These are phyloP conservation scores for Phylloporus gajari DNA, from an alignment of 1,284 basidiomycete genomes.

Conservation along the genomic window DNA sequence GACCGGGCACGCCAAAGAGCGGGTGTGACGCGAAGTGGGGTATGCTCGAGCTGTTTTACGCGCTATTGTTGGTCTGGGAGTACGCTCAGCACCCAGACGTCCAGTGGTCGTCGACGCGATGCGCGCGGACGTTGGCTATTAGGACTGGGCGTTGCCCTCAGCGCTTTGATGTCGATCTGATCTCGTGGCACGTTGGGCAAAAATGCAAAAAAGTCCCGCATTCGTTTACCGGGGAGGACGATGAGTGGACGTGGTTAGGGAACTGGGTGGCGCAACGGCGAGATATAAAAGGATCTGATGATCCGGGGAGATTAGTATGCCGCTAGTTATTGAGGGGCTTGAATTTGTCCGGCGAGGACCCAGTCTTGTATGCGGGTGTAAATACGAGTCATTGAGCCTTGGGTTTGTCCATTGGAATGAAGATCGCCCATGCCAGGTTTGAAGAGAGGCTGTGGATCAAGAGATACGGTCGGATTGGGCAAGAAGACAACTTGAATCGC, in stretches of 20 bases:
- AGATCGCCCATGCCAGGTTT: neutral
- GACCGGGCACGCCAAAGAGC: constrained; percentile 49
- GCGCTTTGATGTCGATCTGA: constrained; percentile 29
- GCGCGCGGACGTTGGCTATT: constrained; percentile 9
- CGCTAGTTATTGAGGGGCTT: too few relatives aligned
- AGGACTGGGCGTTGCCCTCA: constrained; percentile 20
- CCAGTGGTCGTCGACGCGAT: neutral
- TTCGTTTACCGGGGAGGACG: constrained; percentile 21
- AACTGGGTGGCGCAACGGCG: constrained; percentile 27
- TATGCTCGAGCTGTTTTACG: constrained; percentile 51
- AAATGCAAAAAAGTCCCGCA: constrained; percentile 9
- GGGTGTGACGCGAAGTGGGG: constrained; percentile 45
- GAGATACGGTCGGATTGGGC: too few relatives aligned
- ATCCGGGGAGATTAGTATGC: too few relatives aligned
- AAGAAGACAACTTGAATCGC: constrained; percentile 25
- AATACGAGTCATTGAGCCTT: too few relatives aligned
- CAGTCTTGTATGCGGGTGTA: too few relatives aligned
- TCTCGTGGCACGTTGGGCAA: constrained; percentile 3
- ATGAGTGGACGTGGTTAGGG: neutral
- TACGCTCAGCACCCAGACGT: neutral
- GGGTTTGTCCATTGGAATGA: too few relatives aligned
- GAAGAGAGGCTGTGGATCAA: too few relatives aligned
- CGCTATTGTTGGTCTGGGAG: constrained; percentile 53
- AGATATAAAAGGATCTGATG: constrained; percentile 14
- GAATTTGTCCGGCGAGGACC: too few relatives aligned